phyloP scores from a whole-genome alignment of 768 basidiomycete species.

The Kwoniella dejecticola region DNA sequence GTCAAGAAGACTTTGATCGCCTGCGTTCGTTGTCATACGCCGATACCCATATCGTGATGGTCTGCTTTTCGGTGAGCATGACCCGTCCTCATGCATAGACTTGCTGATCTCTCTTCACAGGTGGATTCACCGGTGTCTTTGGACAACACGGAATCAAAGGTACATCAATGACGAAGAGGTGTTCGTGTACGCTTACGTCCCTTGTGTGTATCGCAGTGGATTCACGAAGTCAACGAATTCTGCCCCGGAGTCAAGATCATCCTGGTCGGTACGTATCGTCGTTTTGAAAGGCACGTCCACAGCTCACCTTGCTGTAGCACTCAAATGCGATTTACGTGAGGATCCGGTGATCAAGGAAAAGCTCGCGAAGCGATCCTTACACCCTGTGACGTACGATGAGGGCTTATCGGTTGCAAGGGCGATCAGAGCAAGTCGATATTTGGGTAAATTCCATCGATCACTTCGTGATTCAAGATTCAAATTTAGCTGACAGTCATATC shows the following conservation, averaged over 20 bases:
- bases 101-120: slow-evolving; percentile 56
- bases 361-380: slow-evolving; percentile 68
- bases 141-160: slow-evolving; percentile 94
- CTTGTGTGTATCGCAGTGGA: slow-evolving; percentile 65
- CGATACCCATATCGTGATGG: slow-evolving; percentile 93
- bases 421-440: slow-evolving; percentile 69
- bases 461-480: not conserved
- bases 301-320: slow-evolving; percentile 61
- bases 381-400: slow-evolving; percentile 87
- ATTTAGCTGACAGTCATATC: not conserved
- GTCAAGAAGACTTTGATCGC: slow-evolving; percentile 68
- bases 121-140: slow-evolving; percentile 93
- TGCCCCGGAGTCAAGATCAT: slow-evolving; percentile 96
- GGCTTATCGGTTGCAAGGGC: slow-evolving; percentile 65
- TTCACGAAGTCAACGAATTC: slow-evolving; percentile 82
- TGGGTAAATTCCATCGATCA: slow-evolving; percentile 63
- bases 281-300: slow-evolving; percentile 2
- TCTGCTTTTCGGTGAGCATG: slow-evolving; percentile 82
- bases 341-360: slow-evolving; percentile 72
- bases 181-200: not conserved
- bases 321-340: slow-evolving; percentile 94
- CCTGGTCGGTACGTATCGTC: slow-evolving; percentile 71
- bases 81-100: not conserved
- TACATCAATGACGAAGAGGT: slow-evolving; percentile 49
- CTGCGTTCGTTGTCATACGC: slow-evolving; percentile 92